These are phyloP conservation scores for Trichothecium sympodiale DNA, from an alignment of 2,329 filamentous ascomycete species.

Conservation along the genomic window DNA sequence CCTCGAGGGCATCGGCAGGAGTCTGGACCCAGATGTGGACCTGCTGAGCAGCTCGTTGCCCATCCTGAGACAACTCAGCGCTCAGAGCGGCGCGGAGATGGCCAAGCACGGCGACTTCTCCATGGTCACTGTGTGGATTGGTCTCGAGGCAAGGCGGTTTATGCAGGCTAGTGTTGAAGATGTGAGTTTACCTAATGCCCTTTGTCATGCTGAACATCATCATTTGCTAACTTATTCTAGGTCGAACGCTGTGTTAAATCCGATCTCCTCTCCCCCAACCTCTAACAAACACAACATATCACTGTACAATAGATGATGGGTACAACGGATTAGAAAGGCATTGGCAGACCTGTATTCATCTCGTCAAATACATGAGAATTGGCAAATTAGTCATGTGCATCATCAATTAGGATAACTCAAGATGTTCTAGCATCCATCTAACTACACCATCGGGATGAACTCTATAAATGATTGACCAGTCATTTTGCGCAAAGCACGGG, in stretches of 20 bases:
- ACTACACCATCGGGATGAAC: too few relatives aligned
- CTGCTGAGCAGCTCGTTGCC: conserved; percentile 77
- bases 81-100: conserved; percentile 61
- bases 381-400: too few relatives aligned
- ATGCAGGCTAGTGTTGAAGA: conserved; percentile 85
- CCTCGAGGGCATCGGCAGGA: conserved; percentile 86
- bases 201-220: neutral
- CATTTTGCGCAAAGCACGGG: too few relatives aligned
- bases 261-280: conserved; percentile 77
- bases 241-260: conserved; percentile 87
- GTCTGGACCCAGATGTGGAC: conserved; percentile 76
- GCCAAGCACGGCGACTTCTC: conserved; percentile 64
- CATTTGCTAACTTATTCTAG: conserved; percentile 25
- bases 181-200: conserved; percentile 37
- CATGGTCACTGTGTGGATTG: conserved; percentile 86
- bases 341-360: neutral
- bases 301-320: neutral
- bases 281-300: conserved; percentile 34
- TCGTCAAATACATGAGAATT: too few relatives aligned
- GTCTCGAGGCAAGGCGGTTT: conserved; percentile 78
- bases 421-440: too few relatives aligned
- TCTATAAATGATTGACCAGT: too few relatives aligned
- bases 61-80: conserved; percentile 78
- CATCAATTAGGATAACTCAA: too few relatives aligned
- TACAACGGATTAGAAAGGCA: neutral